phyloP scores from a whole-genome alignment of 495 filamentous ascomycete species.

The Tuber magnatum region DNA sequence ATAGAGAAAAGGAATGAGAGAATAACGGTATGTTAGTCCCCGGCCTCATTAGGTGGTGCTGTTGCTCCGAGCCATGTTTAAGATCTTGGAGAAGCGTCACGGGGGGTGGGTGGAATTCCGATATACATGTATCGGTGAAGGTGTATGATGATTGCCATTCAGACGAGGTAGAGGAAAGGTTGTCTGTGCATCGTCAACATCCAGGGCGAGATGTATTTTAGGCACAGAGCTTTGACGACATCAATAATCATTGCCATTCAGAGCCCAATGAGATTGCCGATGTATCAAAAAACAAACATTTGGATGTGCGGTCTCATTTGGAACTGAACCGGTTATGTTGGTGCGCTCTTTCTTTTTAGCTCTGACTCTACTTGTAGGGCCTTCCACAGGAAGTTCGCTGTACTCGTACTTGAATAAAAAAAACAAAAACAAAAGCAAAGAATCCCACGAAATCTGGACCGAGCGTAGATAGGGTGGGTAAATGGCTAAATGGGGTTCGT shows the following conservation, averaged over 20 bases:
- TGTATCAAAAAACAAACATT: background rate
- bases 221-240: background rate
- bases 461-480: conserved; percentile 1
- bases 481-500: background rate
- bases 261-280: background rate
- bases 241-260: background rate
- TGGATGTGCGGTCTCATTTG: background rate
- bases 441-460: background rate
- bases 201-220: background rate
- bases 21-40: background rate
- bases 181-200: background rate
- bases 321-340: background rate
- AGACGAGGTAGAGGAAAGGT: background rate
- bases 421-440: background rate
- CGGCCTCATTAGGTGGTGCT: background rate
- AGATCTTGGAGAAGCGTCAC: background rate
- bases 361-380: background rate
- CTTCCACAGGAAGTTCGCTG: background rate
- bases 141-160: background rate
- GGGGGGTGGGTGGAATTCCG: background rate
- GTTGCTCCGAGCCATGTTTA: background rate
- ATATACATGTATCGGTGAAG: background rate
- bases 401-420: background rate
- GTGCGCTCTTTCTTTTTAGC: background rate
- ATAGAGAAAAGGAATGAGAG: background rate